Evolutionary conservation across 805 yeast genomes (phyloP), one percentile per base, ranked within the genome.

Genomic region (Komagataella populi): DNA sequence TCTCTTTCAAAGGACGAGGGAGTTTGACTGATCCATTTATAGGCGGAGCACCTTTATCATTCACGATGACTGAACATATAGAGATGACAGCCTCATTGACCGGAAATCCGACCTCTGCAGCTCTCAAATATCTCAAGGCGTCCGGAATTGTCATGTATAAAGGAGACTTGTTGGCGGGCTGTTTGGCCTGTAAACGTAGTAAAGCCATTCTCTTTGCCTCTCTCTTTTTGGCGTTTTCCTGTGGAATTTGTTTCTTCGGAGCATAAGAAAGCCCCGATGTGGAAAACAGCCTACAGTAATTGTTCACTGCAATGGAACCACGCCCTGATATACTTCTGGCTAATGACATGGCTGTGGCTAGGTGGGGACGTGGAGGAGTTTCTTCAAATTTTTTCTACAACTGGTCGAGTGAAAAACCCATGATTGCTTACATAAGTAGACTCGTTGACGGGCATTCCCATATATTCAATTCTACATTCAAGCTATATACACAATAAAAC

Each of bases 81-180:
- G 85, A 71, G 45, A 91, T 71, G 22, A 90, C 83, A 20, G 91
- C 81, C 58, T 81, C 80, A n/a, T 75, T 68, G 4, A 74, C 70
- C 2, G 91, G 80, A 61, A 85, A 80, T 4, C 99, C 98, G 4
- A 89, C 95, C 65, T 89, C 96, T 4, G 89, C 80, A 0, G 98
- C 96, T 55, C 96, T 74, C 52, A 91, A 63, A 61, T 81, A 89
- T 59, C 85, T 75, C 64, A 88, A 65, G 1, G 97, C 96, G 30
- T 70, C 66, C 5, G 85, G 78, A 6, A 88, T 72, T 49, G 78
- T 81, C 84, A 86, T 80, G 61, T 80, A 83, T 51, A 84, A 70
- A 1, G 90, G 90, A 50, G 73, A 73, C 12, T 56, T 66, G 63
- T 57, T 68, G 53, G 73, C 74, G 54, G 64, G 82, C 44, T 58